These are phyloP conservation scores for Candida ficus DNA, from an alignment of 805 yeast species.

Conservation along the genomic window DNA sequence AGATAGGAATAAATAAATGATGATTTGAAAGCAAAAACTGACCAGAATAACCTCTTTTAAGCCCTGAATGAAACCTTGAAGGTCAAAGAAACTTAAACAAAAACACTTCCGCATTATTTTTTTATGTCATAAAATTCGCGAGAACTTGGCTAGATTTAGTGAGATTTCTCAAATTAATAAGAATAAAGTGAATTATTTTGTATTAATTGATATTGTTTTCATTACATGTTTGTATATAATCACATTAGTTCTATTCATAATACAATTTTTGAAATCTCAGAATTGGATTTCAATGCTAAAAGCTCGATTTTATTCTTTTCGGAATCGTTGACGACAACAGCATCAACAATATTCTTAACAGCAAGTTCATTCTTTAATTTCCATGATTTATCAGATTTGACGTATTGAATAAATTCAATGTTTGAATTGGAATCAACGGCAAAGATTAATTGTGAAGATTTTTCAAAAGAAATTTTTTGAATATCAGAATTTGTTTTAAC, in stretches of 20 bases:
- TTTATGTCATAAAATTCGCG: no score
- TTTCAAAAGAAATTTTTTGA: slow-evolving; percentile 15
- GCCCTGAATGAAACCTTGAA: no score
- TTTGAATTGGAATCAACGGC: slow-evolving; percentile 4
- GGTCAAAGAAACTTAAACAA: no score
- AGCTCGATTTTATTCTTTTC: slow-evolving; percentile 7
- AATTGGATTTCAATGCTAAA: neutral
- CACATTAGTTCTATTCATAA: neutral
- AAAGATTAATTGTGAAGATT: slow-evolving; percentile 21
- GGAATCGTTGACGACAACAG: slow-evolving; percentile 12
- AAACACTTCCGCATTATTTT: no score
- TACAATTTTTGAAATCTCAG: slow-evolving; percentile 4
- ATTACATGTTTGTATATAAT: no score
- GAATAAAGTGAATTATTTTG: no score
- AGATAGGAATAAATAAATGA: no score
- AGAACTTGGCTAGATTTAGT: no score
- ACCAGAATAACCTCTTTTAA: no score
- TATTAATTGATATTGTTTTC: no score
- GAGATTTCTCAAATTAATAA: no score
- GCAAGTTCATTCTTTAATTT: slow-evolving; percentile 6
- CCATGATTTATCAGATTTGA: slow-evolving; percentile 20
- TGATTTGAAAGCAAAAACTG: no score
- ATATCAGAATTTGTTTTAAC: slow-evolving; percentile 7
- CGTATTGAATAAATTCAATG: slow-evolving; percentile 18
- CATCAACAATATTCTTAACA: slow-evolving; percentile 12